Base-by-base conservation (phyloP, 441 rosid species). In the Theobroma grandiflorum region DNA sequence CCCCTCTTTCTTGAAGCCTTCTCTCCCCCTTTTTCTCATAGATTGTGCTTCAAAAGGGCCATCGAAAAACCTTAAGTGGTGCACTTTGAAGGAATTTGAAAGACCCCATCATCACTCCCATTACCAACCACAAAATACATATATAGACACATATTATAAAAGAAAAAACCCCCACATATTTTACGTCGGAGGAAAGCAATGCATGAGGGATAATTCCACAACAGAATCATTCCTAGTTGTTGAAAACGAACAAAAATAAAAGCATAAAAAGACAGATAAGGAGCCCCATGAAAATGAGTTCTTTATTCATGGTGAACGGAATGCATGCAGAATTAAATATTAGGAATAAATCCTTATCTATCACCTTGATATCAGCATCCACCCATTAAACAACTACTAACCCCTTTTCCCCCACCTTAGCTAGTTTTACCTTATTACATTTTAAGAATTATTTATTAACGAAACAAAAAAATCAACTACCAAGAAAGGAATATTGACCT, bases 121-220 rank as follows among this genome's bases (percentile, higher is more conserved):
- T 81, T 76, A 81, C 87, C 91, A 88, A 82, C 87, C 86, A 74
- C 73, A 57, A 66, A 15, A 49, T 26, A 26, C 31, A 40, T 47
- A 38, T 4, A 50, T 49, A 2, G 3, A 43, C 14, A 40, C 7
- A 47, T 16, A 12, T 62, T 53, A 66, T 16, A n/a, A 58, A 47
- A 69, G 1, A 6, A 1, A 65, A 76, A 52, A 42, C 37, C 64
- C 16, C 37, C 62, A 71, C 52, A 40, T 81, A 80, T 78, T 90
- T 91, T 88, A 94, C 98, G 98, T 94, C 80, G 94, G 85, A 84
- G 82, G 86, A 92, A 92, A 91, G 94, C 92, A 91, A 92, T 96
- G 98, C 98, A 93, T 96, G 99, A 90, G 81, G 82, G 87, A 84
- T 86, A 84, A 86, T 85, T 87, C 94, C 84, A 90, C 92, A 90